Conservation (phyloP, 441 rosid species). For the Hura crepitans region DNA sequence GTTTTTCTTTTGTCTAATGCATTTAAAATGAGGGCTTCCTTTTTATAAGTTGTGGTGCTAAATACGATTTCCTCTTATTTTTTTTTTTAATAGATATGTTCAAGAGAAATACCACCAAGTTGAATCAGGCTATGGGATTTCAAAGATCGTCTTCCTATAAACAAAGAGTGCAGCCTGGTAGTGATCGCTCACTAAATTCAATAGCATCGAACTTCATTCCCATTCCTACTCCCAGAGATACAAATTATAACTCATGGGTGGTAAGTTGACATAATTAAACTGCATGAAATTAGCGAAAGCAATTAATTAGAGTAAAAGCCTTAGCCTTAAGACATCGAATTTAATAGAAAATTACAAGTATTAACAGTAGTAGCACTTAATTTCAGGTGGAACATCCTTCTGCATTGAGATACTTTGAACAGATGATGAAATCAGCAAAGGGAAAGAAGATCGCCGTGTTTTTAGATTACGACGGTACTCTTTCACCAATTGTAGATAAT, state of each 20-base stretch:
- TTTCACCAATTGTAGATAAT: slow-evolving; percentile 88
- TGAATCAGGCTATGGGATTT: slow-evolving; percentile 27
- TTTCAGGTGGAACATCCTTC: slow-evolving; percentile 75
- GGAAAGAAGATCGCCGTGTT: slow-evolving; percentile 85
- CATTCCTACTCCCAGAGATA: slow-evolving; percentile 17
- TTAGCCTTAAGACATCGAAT: too few species aligned
- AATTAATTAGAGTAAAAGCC: too few species aligned
- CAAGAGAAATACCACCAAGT: slow-evolving; percentile 24
- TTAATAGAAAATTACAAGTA: neutral
- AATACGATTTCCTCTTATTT: neutral
- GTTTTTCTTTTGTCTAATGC: too few species aligned
- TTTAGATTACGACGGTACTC: slow-evolving; percentile 93
- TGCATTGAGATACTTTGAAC: slow-evolving; percentile 63
- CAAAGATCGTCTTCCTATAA: slow-evolving; percentile 21
- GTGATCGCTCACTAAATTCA: slow-evolving; percentile 6
- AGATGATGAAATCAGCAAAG: slow-evolving; percentile 55
- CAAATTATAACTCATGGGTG: slow-evolving; percentile 42
- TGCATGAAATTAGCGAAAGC: too few species aligned
- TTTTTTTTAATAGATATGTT: slow-evolving; percentile 17
- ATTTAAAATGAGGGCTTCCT: too few species aligned
- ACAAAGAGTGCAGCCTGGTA: slow-evolving; percentile 22
- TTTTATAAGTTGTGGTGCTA: neutral
- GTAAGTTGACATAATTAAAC: slow-evolving; percentile 33
- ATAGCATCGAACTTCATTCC: slow-evolving; percentile 9
- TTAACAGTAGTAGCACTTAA: neutral